A percentile compares a stretch with the other conserved stretches of the same genome.
Evolutionary conservation across 2,329 filamentous ascomycete species (phyloP).

Genomic region (Fusarium sp.): DNA sequence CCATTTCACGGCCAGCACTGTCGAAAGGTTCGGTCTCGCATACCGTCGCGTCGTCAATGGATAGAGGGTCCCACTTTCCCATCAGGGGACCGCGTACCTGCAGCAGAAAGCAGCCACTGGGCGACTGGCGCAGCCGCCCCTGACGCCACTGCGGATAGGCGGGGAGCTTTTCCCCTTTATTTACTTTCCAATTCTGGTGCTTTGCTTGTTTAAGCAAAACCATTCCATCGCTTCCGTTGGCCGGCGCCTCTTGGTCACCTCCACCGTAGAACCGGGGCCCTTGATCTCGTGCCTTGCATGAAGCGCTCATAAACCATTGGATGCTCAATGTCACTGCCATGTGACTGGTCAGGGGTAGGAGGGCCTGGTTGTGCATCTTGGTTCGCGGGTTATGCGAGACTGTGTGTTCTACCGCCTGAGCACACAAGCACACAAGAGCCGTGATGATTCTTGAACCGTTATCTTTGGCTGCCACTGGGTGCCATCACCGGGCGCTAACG

Average conservation of each 20-base stretch:
- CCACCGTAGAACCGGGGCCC: constrained; percentile 21
- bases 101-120: constrained; percentile 27
- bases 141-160: constrained; percentile 36
- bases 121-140: constrained; percentile 16
- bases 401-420: constrained; percentile 6
- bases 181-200: constrained; percentile 29
- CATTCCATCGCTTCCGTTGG: constrained; percentile 29
- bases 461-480: constrained; percentile 24
- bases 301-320: constrained; percentile 32
- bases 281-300: constrained; percentile 35
- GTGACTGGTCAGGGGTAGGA: constrained; percentile 22
- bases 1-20: constrained; percentile 23
- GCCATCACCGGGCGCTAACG: constrained; percentile 31
- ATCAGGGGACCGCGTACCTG: constrained; percentile 36
- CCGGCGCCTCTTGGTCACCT: constrained; percentile 4
- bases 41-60: neutral
- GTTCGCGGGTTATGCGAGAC: constrained; percentile 29
- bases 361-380: constrained; percentile 23
- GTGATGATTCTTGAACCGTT: neutral
- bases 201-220: constrained; percentile 17
- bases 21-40: constrained; percentile 13
- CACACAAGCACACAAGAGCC: constrained; percentile 10
- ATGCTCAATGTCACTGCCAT: constrained; percentile 2
- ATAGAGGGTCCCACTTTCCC: neutral
- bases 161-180: constrained; percentile 35